Evolutionary conservation across 2,329 filamentous ascomycete genomes (phyloP).

Genomic region (Penicillium sp.): DNA sequence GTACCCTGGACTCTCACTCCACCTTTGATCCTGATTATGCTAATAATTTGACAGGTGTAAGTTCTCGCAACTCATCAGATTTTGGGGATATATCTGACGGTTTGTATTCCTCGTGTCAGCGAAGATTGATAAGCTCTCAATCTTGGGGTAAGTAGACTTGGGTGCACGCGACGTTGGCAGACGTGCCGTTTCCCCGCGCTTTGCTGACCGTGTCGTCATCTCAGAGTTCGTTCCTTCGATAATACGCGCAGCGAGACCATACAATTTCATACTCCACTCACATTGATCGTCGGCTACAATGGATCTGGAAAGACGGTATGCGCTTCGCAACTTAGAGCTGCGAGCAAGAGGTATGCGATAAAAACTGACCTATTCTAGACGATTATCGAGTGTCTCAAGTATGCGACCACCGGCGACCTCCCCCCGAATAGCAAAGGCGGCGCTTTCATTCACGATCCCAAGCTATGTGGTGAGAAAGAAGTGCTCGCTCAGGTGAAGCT

Average conservation of each 20-base stretch:
- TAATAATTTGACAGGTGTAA: conserved; percentile 38
- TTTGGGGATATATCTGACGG: conserved; percentile 4
- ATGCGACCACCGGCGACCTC: conserved; percentile 91
- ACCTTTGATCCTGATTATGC: conserved; percentile 10
- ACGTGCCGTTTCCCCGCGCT: neutral
- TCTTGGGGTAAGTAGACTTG: conserved; percentile 63
- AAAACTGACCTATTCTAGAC: conserved; percentile 55
- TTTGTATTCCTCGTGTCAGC: conserved; percentile 52
- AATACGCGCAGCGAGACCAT: conserved; percentile 75
- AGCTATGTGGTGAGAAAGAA: conserved; percentile 80
- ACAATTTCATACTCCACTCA: conserved; percentile 85
- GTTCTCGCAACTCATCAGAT: conserved; percentile 18
- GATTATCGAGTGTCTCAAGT: conserved; percentile 98
- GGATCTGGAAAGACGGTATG: conserved; percentile 88
- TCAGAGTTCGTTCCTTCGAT: conserved; percentile 80
- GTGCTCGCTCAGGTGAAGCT: conserved; percentile 90
- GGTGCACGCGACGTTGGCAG: neutral
- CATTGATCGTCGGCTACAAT: conserved; percentile 95
- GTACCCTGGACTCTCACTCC: conserved; percentile 10
- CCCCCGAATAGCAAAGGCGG: conserved; percentile 88
- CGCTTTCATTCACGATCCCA: conserved; percentile 97
- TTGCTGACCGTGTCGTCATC: conserved; percentile 10
- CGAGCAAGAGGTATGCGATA: neutral
- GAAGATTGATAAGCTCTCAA: conserved; percentile 86
- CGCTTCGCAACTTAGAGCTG: conserved; percentile 1